Evolutionary conservation across 2,329 filamentous ascomycete species (phyloP), one percentile per base, ranked within the genome.

Genomic region (Davidsoniella virescens): DNA sequence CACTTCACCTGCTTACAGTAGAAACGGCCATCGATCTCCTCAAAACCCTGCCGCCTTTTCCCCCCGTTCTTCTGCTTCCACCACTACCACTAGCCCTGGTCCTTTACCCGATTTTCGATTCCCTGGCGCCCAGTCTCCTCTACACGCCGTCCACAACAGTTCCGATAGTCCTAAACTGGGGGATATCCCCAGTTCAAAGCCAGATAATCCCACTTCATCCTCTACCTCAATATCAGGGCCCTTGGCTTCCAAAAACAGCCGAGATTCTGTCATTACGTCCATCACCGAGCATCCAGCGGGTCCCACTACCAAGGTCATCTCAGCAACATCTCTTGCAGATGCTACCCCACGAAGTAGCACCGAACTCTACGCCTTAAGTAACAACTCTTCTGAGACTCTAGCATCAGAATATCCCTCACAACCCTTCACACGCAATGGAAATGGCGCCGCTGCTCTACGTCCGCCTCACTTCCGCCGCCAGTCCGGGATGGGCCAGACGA

Each of bases 321-420:
- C 87, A 2, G 81, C 83, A 29, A 81, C 82, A 14, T 51, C 52
- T 4, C 41, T 54, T 33, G 48, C 48, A 9, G 52, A 51, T 16
- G 81, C 77, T 4, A 96, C 90, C 25, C 87, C 87, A 20, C 74
- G 92, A 58, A 94, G 86, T 56, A 98, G 92, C 61, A 84, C 84
- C 49, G 92, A 98, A 60, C 93, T 96, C 59, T 96, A 94, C 63
- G 88, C 88, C 1, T 68, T 90, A 62, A 95, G 90, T 67, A 95
- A 96, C 62, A 83, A 94, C 60, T 96, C 92, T 5, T 86, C 84
- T 14, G 92, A 98, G 63, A 98, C 92, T 2, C 63, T 96, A 44
- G 82, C 82, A 9, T 98, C 92, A 0, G 92, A 96, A 64, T 93
- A 94, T 60, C 75, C 83, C 12, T 69, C 79, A 16, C 76, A 80